Evolutionary conservation across 2,329 filamentous ascomycete genomes (phyloP).

Genomic region (Diaporthe eres): DNA sequence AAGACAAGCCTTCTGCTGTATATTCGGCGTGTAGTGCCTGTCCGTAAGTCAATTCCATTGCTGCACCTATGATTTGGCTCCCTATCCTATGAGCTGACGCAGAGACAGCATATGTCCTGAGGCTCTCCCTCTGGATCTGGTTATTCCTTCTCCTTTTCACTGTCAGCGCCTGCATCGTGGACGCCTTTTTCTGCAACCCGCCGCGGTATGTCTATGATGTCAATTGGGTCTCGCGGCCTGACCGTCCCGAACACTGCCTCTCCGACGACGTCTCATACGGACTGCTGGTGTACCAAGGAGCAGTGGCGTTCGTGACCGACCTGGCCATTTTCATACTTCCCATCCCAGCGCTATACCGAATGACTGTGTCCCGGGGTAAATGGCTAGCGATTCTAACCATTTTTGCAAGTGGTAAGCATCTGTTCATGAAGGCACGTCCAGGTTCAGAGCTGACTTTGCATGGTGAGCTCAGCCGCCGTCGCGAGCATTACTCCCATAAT

Average conservation of each 20-base stretch:
- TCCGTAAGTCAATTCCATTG: neutral
- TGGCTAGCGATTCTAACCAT: neutral
- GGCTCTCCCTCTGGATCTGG: neutral
- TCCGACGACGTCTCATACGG: neutral
- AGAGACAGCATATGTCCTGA: neutral
- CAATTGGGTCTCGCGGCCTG: neutral
- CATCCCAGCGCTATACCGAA: neutral
- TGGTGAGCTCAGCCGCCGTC: constrained; percentile 2
- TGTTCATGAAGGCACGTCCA: fast-evolving
- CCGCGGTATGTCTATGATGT: constrained; percentile 5
- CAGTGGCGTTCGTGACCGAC: neutral
- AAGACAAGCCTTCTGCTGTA: neutral
- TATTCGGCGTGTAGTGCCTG: neutral
- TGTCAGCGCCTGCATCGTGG: neutral
- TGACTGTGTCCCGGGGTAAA: neutral
- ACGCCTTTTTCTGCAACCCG: constrained; percentile 22
- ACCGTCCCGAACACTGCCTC: neutral
- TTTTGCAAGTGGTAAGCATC: constrained; percentile 5
- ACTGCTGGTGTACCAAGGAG: neutral
- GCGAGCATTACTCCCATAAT: constrained; percentile 9
- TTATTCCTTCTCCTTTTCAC: neutral
- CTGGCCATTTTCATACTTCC: constrained; percentile 1
- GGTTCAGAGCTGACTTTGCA: neutral
- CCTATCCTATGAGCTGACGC: neutral
- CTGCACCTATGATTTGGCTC: no score